Conservation (phyloP, 1,284 basidiomycete species). For the Trametes versicolor region DNA sequence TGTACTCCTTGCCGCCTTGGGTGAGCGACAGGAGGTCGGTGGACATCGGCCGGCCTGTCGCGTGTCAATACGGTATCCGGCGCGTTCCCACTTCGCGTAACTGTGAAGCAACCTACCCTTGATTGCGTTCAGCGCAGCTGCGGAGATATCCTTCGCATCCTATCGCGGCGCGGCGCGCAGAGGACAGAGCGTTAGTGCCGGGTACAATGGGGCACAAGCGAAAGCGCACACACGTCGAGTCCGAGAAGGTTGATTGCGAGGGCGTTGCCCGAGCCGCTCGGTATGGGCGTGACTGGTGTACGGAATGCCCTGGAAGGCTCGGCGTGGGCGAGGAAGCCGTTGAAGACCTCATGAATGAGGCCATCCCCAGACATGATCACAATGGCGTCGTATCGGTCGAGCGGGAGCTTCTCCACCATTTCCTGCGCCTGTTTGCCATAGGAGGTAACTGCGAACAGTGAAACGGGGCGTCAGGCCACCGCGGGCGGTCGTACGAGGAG, state of each 20-base stretch:
- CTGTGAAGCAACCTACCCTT: slow-evolving; percentile 68
- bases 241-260: slow-evolving; percentile 82
- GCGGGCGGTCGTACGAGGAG: slow-evolving; percentile 6
- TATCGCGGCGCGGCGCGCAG: slow-evolving; percentile 37
- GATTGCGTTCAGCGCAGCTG: slow-evolving; percentile 85
- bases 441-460: slow-evolving; percentile 69
- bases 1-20: slow-evolving; percentile 72
- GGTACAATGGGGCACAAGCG: slow-evolving; percentile 9
- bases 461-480: slow-evolving; percentile 14
- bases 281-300: slow-evolving; percentile 87
- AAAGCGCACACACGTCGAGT: slow-evolving; percentile 53
- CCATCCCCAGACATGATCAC: slow-evolving; percentile 93
- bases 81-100: not conserved
- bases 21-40: slow-evolving; percentile 87
- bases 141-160: slow-evolving; percentile 80
- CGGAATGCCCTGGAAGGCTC: slow-evolving; percentile 77
- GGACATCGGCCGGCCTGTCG: slow-evolving; percentile 71
- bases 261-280: slow-evolving; percentile 89
- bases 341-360: slow-evolving; percentile 90
- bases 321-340: slow-evolving; percentile 84
- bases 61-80: not conserved
- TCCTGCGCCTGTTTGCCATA: slow-evolving; percentile 79
- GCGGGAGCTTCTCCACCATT: slow-evolving; percentile 67
- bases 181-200: not conserved
- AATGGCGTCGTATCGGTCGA: slow-evolving; percentile 79